Percentiles rank a stretch among this genome's conserved stretches.
Evolutionary conservation across 805 yeast species (phyloP).

Genomic region (Suhomyces pyralidae): DNA sequence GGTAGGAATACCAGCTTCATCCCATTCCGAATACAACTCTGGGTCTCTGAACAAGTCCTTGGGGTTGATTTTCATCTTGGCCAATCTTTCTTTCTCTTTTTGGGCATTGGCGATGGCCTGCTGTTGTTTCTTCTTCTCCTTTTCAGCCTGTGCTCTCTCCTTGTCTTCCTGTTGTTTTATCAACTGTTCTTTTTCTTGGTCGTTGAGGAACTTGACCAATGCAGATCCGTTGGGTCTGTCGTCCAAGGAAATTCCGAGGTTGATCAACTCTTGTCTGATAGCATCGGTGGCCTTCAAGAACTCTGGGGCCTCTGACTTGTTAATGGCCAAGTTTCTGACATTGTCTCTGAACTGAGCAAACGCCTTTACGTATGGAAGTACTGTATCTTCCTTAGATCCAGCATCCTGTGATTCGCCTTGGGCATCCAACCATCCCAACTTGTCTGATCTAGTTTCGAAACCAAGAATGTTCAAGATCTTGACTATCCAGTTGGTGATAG

Average conservation of each 20-base stretch:
- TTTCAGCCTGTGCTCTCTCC: conserved; percentile 52
- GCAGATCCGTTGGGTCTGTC: conserved; percentile 85
- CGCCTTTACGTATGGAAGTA: conserved; percentile 76
- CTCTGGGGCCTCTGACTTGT: conserved; percentile 45
- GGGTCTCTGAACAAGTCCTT: conserved; percentile 65
- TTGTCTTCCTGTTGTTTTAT: conserved; percentile 59
- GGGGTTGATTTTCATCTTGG: conserved; percentile 69
- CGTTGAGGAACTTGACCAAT: conserved; percentile 74
- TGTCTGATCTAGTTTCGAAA: conserved; percentile 64
- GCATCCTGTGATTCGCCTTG: conserved; percentile 11
- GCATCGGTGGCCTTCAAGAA: conserved; percentile 71
- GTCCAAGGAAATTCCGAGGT: conserved; percentile 80
- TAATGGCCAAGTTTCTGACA: conserved; percentile 72
- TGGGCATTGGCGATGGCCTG: conserved; percentile 50
- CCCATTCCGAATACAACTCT: conserved; percentile 68
- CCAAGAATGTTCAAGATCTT: conserved; percentile 72
- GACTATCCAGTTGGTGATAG: conserved; percentile 66
- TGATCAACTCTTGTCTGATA: conserved; percentile 67
- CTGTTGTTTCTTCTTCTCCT: conserved; percentile 56
- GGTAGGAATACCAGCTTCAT: conserved; percentile 79
- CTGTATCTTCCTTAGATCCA: conserved; percentile 55
- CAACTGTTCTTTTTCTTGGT: conserved; percentile 65
- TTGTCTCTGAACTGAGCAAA: conserved; percentile 78
- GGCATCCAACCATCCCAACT: conserved; percentile 74
- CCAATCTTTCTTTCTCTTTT: conserved; percentile 60